Evolutionary conservation across 1,139 yeast genomes (phyloP).

Genomic region (Diutina mesorugosa): DNA sequence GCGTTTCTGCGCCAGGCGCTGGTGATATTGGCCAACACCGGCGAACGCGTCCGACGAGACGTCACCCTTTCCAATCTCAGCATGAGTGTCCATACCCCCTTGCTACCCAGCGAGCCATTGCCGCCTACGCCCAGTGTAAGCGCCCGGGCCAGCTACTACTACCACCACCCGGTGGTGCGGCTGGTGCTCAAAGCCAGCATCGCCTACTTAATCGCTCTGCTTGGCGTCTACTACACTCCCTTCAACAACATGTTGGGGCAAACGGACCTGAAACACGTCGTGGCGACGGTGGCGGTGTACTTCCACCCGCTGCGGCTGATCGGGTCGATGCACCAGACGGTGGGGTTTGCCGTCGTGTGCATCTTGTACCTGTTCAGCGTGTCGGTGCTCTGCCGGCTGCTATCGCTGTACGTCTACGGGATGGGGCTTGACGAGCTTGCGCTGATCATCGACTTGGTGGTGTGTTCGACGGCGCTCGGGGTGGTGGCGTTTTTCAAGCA

Average conservation of each 20-base stretch:
- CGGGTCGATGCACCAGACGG: slow-evolving; percentile 72
- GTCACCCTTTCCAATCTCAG: not conserved
- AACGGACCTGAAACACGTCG: slow-evolving; percentile 68
- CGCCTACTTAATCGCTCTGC: slow-evolving; percentile 61
- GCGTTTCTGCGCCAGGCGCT: not conserved
- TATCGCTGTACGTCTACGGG: slow-evolving; percentile 35
- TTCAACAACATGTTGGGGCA: slow-evolving; percentile 46
- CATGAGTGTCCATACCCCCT: not conserved
- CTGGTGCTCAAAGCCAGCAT: slow-evolving; percentile 52
- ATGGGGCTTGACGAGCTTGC: slow-evolving; percentile 39
- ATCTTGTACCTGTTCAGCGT: slow-evolving; percentile 43
- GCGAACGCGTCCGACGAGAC: not conserved
- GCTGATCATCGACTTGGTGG: slow-evolving; percentile 41
- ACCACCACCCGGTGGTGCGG: slow-evolving; percentile 5
- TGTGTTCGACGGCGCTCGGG: slow-evolving; percentile 48
- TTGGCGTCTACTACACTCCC: slow-evolving; percentile 58
- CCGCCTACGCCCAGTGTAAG: not conserved
- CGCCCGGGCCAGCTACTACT: not conserved
- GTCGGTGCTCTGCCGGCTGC: slow-evolving; percentile 39
- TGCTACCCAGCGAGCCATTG: not conserved
- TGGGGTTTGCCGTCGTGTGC: slow-evolving; percentile 46
- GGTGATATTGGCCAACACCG: slow-evolving; percentile 1
- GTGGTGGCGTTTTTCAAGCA: slow-evolving; percentile 59
- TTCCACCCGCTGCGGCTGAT: slow-evolving; percentile 73
- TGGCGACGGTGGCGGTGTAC: slow-evolving; percentile 75